A percentile compares a stretch with the other conserved stretches of the same genome.
Evolutionary conservation across 2,329 filamentous ascomycete genomes (phyloP).

Genomic region (Lasiodiplodia theobromae): DNA sequence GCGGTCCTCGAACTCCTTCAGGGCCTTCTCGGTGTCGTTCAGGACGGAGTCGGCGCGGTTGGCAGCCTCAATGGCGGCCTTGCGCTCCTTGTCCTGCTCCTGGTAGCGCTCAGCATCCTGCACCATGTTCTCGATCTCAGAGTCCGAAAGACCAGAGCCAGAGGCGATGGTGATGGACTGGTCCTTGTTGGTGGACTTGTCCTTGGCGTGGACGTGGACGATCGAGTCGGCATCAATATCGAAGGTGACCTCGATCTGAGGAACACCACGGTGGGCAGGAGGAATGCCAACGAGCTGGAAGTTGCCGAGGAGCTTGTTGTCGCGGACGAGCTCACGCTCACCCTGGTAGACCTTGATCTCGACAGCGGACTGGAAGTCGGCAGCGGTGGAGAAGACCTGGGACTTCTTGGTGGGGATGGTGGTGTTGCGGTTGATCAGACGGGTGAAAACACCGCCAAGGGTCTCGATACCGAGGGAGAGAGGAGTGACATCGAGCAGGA

Average conservation of each 20-base stretch:
- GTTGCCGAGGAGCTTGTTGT: constrained; percentile 99
- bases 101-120: constrained; percentile 97
- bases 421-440: constrained; percentile 98
- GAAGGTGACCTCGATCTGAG: constrained; percentile 97
- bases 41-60: constrained; percentile 96
- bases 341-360: constrained; percentile 99
- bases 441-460: constrained; percentile 95
- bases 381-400: constrained; percentile 95
- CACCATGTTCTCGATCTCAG: constrained; percentile 97
- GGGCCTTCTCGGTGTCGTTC: constrained; percentile 97
- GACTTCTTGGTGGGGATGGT: constrained; percentile 99
- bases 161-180: constrained; percentile 99
- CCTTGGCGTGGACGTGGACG: constrained; percentile 96
- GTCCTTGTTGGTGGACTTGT: constrained; percentile 99
- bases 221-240: constrained; percentile 98
- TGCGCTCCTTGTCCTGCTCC: constrained; percentile 95
- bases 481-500: constrained; percentile 94
- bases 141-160: constrained; percentile 92
- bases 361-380: constrained; percentile 97
- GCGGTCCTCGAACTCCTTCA: constrained; percentile 95
- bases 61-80: constrained; percentile 91
- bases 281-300: constrained; percentile 99
- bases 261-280: constrained; percentile 93
- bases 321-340: constrained; percentile 97
- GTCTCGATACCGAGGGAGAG: constrained; percentile 98